Evolutionary conservation across 345 rosid species (phyloP).

Genomic region (Isatis tinctoria): DNA sequence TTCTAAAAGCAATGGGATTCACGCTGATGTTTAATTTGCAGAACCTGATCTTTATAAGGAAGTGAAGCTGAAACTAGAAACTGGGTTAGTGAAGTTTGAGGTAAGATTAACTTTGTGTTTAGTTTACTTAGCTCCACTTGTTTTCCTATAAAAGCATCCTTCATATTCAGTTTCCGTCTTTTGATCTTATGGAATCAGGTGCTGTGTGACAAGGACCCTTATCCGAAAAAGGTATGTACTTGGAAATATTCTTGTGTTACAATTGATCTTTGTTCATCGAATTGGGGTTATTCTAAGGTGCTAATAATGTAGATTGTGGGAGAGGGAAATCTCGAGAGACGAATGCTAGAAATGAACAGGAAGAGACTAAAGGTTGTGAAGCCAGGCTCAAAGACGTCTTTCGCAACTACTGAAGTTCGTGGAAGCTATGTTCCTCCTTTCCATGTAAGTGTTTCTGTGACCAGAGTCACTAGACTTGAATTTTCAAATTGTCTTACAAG

Average conservation of each 20-base stretch:
- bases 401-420: constrained; percentile 84
- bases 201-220: constrained; percentile 76
- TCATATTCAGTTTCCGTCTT: not conserved
- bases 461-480: not conserved
- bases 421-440: constrained; percentile 95
- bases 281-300: not conserved
- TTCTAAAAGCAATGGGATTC: not conserved
- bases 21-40: constrained; percentile 38
- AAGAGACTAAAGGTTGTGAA: constrained; percentile 91
- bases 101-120: constrained; percentile 32
- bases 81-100: constrained; percentile 93
- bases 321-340: constrained; percentile 81
- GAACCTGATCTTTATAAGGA: constrained; percentile 91
- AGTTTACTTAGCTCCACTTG: not conserved
- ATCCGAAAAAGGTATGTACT: constrained; percentile 64
- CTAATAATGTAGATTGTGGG: constrained; percentile 55
- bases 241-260: not conserved
- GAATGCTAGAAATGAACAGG: constrained; percentile 76
- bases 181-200: constrained; percentile 48
- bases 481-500: not conserved
- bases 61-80: constrained; percentile 86
- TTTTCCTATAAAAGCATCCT: not conserved
- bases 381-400: constrained; percentile 91
- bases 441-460: constrained; percentile 53
- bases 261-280: constrained; percentile 6